Base-by-base conservation (phyloP, 2,329 filamentous ascomycete species). In the Pleochaeta shiraiana region DNA sequence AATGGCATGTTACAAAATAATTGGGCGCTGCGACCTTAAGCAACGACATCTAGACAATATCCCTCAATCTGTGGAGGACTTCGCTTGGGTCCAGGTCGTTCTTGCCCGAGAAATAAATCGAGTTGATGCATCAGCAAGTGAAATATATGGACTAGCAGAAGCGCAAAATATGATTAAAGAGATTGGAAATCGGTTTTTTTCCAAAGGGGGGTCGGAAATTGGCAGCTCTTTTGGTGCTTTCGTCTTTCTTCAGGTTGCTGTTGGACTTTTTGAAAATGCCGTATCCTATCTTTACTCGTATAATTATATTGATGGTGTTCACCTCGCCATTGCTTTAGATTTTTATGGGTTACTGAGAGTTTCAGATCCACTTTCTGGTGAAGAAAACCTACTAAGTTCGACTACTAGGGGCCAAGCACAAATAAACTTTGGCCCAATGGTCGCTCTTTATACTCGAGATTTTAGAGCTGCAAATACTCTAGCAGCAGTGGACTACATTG, bases 1-100 rank as follows among this genome's bases (percentile, higher is more conserved):
- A 64, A 91, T 95, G 84, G 91, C 92, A 60, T 96, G 93, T 74
- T 97, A 97, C 80, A 97, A 98, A 79, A 85, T 98, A 67, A 87
- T 98, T 70, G 93, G 95, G 57, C 90, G 84, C 57, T 86, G 84
- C 69, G 84, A 86, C 70, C 76, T 87, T 30, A 78, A 77, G 71
- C 84, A 84, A 74, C 81, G 84, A 67, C 83, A 79, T 68, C 74
- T 87, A 33, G 83, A 85, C 28, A 81, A 80, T 57, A 75, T 87
- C 39, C 67, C 65, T 19, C 66, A 82, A 16, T 82, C 84, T 65
- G 81, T 86, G 66, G 82, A 85, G 70, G 84, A 87, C 74, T 87
- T 83, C 81, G 80, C 85, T 71, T 87, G 84, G 84, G 77, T 87
- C 65, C 84, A 87, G 71, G 84, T 87, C 75, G 85, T 84, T 71